These are phyloP conservation scores for Cercospora sojina DNA, from an alignment of 2,329 filamentous ascomycete species.

Conservation along the genomic window DNA sequence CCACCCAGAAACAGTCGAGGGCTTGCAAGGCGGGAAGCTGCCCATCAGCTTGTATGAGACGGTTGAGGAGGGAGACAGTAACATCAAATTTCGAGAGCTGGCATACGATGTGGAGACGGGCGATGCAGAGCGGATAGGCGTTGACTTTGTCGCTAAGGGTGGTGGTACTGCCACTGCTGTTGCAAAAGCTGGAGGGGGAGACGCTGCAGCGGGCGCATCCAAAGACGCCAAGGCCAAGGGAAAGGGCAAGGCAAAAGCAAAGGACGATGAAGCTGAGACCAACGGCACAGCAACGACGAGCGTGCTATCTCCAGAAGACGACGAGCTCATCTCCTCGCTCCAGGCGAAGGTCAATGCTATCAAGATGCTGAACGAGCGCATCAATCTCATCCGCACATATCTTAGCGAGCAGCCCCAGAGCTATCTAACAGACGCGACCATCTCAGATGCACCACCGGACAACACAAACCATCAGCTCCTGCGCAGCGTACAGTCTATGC, in stretches of 20 bases:
- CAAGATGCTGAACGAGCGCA: constrained; percentile 75
- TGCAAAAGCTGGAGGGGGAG: constrained; percentile 26
- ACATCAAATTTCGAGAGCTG: constrained; percentile 76
- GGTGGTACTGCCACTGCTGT: constrained; percentile 75
- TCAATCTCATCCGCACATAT: constrained; percentile 62
- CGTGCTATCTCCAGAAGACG: constrained; percentile 59
- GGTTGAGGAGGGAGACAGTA: constrained; percentile 68
- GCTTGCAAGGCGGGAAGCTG: constrained; percentile 70
- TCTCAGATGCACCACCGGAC: constrained; percentile 39
- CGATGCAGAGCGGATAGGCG: constrained; percentile 95
- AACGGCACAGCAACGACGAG: constrained; percentile 37
- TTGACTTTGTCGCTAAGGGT: constrained; percentile 86
- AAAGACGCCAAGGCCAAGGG: constrained; percentile 41
- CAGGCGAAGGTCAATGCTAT: constrained; percentile 89
- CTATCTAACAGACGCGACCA: constrained; percentile 54
- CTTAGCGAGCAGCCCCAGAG: constrained; percentile 69
- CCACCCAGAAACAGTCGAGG: constrained; percentile 62
- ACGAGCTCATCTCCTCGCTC: constrained; percentile 66
- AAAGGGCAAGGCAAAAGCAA: constrained; percentile 43
- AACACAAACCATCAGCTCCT: constrained; percentile 67
- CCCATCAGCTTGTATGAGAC: constrained; percentile 89
- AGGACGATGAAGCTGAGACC: constrained; percentile 45
- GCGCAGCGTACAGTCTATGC: constrained; percentile 81
- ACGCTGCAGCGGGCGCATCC: constrained; percentile 23
- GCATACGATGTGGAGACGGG: constrained; percentile 88